These are phyloP conservation scores for Pythium diclinum DNA, from an alignment of 352 stramenopile genomes.

Conservation along the genomic window DNA sequence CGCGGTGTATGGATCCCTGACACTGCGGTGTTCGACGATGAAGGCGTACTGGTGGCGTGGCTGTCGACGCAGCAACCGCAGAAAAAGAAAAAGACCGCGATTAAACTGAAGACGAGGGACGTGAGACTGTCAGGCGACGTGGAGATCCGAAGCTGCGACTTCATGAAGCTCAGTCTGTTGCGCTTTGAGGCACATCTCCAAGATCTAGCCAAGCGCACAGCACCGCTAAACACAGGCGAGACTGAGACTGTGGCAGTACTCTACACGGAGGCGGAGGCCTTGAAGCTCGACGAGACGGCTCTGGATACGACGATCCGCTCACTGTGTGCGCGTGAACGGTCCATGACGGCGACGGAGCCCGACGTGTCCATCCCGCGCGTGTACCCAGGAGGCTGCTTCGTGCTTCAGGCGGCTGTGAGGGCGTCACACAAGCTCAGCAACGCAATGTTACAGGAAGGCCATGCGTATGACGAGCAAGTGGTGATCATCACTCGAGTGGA, in stretches of 20 bases:
- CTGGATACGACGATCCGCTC: slow-evolving; percentile 29
- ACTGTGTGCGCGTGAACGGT: slow-evolving; percentile 32
- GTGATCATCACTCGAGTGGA: slow-evolving; percentile 2
- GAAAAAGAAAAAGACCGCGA: background rate
- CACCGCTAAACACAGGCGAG: background rate
- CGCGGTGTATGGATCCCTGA: slow-evolving; percentile 31
- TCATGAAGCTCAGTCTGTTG: slow-evolving; percentile 37
- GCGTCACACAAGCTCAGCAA: background rate
- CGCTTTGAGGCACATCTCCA: slow-evolving; percentile 39
- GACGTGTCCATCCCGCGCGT: slow-evolving; percentile 23
- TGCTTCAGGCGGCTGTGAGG: slow-evolving; percentile 26
- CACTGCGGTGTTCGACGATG: slow-evolving; percentile 39
- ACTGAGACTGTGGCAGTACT: slow-evolving; percentile 18
- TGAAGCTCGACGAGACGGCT: slow-evolving; percentile 20
- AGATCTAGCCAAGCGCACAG: slow-evolving; percentile 13
- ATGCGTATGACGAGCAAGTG: background rate
- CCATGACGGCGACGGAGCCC: slow-evolving; percentile 26
- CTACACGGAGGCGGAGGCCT: slow-evolving; percentile 11
- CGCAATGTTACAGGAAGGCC: background rate
- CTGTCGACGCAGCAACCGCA: slow-evolving; percentile 15
- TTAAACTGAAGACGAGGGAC: background rate
- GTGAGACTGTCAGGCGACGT: background rate
- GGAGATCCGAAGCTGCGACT: slow-evolving; percentile 13
- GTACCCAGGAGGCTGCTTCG: slow-evolving; percentile 26
- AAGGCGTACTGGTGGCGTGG: slow-evolving; percentile 43